Conservation (phyloP, 345 rosid species). For the Trapa bicornis region DNA sequence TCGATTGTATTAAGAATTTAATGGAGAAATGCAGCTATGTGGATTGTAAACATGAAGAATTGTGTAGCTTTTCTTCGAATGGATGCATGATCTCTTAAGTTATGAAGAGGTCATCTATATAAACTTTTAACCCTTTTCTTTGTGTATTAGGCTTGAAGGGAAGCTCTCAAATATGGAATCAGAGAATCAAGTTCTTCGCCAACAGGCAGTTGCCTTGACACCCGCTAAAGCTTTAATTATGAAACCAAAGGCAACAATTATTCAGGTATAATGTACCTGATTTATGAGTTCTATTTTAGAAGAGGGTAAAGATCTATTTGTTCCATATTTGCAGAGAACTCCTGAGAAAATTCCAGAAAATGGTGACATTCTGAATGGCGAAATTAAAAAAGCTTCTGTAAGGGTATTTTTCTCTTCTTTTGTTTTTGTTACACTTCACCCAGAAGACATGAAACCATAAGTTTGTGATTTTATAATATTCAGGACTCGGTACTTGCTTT, state of each 20-base stretch:
- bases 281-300: constrained; percentile 2
- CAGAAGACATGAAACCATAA: constrained; percentile 1
- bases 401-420: constrained; percentile 4
- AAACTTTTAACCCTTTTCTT: neutral
- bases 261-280: constrained; percentile 35
- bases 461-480: constrained; percentile 6
- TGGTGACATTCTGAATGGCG: constrained; percentile 54
- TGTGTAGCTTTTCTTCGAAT: neutral
- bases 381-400: constrained; percentile 38
- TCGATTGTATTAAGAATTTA: neutral
- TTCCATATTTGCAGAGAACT: constrained; percentile 54
- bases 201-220: constrained; percentile 69
- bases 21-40: neutral
- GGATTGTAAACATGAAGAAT: neutral
- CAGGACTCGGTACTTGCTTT: constrained; percentile 21
- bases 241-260: constrained; percentile 47
- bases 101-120: neutral
- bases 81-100: neutral
- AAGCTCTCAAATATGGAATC: constrained; percentile 77
- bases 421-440: constrained; percentile 5
- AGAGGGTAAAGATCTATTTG: constrained; percentile 8
- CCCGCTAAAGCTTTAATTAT: constrained; percentile 54
- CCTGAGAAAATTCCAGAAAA: constrained; percentile 62
- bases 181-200: constrained; percentile 86
- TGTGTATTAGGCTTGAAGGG: constrained; percentile 41